These are phyloP conservation scores for Heteromeles arbutifolia DNA, from an alignment of 306 rosid species.

Conservation along the genomic window DNA sequence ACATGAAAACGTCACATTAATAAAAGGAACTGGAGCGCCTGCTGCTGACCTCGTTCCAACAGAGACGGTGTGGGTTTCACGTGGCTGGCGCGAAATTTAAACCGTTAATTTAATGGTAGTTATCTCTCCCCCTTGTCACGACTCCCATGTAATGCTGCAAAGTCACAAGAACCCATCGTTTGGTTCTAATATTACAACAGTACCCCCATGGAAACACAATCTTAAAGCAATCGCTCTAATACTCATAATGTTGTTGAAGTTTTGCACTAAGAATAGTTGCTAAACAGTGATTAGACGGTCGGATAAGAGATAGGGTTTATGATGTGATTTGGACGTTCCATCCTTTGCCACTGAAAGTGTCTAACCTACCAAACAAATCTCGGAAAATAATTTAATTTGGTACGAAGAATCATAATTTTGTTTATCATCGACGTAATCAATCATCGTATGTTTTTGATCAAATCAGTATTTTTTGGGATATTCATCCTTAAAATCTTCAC, in stretches of 20 bases:
- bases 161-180: background rate
- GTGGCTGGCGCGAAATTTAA: constrained; percentile 26
- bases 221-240: background rate
- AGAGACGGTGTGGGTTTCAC: constrained; percentile 22
- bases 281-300: background rate
- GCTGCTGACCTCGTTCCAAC: background rate
- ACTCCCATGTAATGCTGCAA: background rate
- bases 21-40: background rate
- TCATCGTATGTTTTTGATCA: too few relatives aligned
- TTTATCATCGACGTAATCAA: too few relatives aligned
- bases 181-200: background rate
- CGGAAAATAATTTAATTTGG: background rate
- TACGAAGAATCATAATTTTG: too few relatives aligned
- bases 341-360: background rate
- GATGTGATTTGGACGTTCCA: background rate
- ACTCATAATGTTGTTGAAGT: background rate
- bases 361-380: background rate
- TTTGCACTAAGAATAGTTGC: background rate
- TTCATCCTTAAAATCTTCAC: too few relatives aligned
- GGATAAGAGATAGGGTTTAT: background rate
- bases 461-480: too few relatives aligned
- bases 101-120: background rate
- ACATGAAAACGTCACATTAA: background rate
- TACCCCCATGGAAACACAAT: background rate
- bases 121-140: background rate